phyloP scores from a whole-genome alignment of 345 rosid genomes.

The Citrus sp. region DNA sequence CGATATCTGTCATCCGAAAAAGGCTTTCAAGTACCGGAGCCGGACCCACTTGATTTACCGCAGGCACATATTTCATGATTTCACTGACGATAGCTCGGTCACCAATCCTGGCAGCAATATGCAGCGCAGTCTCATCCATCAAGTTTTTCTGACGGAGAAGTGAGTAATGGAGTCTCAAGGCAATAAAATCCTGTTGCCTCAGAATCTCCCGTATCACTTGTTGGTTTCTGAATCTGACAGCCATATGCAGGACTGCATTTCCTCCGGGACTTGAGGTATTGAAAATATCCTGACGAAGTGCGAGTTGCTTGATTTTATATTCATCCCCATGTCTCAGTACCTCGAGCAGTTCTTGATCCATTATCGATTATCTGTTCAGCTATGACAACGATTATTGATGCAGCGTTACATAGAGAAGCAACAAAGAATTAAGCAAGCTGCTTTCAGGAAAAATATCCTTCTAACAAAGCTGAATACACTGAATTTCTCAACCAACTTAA shows the following conservation, averaged over 20 bases:
- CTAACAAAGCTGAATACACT: too few species aligned
- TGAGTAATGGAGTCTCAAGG: too few species aligned
- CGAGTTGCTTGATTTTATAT: neutral
- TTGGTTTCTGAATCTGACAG: neutral
- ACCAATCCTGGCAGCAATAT: neutral
- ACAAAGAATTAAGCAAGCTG: too few species aligned
- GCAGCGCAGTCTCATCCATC: constrained; percentile 1
- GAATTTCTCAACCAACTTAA: too few species aligned
- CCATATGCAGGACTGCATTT: neutral
- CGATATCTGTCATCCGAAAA: neutral
- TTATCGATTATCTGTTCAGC: neutral
- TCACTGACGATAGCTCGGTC: neutral
- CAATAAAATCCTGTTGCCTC: neutral
- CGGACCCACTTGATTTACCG: neutral
- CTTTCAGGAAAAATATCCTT: too few species aligned
- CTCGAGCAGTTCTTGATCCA: neutral
- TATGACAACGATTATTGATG: neutral
- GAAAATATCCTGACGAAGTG: neutral
- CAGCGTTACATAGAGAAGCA: too few species aligned
- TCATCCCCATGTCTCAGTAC: neutral
- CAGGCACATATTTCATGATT: neutral
- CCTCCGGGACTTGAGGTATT: neutral
- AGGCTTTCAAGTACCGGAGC: neutral
- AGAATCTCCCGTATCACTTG: neutral
- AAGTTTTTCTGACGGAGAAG: neutral